These are phyloP conservation scores for Pestalotiopsis sp. DNA, from an alignment of 2,329 filamentous ascomycete genomes.

Conservation along the genomic window DNA sequence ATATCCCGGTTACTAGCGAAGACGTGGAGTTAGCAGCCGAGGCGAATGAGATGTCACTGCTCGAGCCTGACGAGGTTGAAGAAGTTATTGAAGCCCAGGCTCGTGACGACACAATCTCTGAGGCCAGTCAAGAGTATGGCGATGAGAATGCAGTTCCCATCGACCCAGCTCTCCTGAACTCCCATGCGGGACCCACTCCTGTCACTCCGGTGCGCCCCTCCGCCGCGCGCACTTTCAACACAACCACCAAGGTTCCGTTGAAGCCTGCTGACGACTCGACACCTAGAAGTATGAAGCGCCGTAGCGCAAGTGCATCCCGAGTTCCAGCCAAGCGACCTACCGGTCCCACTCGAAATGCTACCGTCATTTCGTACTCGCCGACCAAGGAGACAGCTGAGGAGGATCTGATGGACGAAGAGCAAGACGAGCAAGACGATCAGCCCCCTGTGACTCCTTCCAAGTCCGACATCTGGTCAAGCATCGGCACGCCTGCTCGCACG, in stretches of 20 bases:
- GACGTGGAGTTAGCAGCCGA: conserved; percentile 61
- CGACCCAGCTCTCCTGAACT: conserved; percentile 47
- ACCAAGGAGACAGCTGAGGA: conserved; percentile 40
- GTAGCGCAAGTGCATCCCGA: conserved; percentile 54
- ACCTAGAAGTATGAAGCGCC: conserved; percentile 49
- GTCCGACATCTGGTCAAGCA: conserved; percentile 54
- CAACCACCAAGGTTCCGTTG: conserved; percentile 76
- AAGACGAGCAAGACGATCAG: conserved; percentile 23
- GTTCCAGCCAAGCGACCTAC: conserved; percentile 46
- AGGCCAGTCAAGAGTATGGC: conserved; percentile 67
- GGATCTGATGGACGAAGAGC: conserved; percentile 27
- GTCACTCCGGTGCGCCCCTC: conserved; percentile 58
- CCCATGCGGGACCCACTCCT: conserved; percentile 36
- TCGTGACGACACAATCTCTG: conserved; percentile 57
- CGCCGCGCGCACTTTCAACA: conserved; percentile 64
- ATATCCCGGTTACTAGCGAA: conserved; percentile 53
- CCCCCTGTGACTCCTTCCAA: conserved; percentile 49
- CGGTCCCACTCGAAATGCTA: conserved; percentile 49
- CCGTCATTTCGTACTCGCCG: conserved; percentile 58
- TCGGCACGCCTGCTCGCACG: conserved; percentile 59
- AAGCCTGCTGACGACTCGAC: conserved; percentile 67
- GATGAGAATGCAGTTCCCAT: conserved; percentile 67
- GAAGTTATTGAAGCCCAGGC: conserved; percentile 33
- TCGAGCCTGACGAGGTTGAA: conserved; percentile 46
- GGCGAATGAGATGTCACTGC: conserved; percentile 61